These are phyloP conservation scores for Yamadazyma dushanensis DNA, from an alignment of 1,139 yeast species.

Conservation along the genomic window DNA sequence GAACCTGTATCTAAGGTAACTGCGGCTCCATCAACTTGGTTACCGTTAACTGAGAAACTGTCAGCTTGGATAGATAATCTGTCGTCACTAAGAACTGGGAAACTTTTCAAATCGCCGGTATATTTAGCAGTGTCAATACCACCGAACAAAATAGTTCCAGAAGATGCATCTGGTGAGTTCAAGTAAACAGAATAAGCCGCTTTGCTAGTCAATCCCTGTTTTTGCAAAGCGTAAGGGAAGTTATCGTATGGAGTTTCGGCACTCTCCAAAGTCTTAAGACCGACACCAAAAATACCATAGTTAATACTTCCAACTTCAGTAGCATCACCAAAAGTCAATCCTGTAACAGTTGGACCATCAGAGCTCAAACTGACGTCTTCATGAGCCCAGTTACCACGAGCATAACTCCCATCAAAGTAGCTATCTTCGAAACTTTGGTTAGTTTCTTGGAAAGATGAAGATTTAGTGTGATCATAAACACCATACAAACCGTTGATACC, in stretches of 20 bases:
- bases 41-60: constrained; percentile 18
- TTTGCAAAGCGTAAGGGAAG: constrained; percentile 26
- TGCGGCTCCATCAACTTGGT: constrained; percentile 18
- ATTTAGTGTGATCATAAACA: constrained; percentile 5
- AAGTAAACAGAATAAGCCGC: constrained; percentile 36
- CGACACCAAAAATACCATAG: constrained; percentile 54
- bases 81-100: constrained; percentile 19
- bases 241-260: constrained; percentile 19
- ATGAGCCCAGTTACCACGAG: constrained; percentile 59
- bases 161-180: constrained; percentile 18
- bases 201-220: constrained; percentile 25
- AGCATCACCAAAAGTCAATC: constrained; percentile 11
- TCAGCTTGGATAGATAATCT: constrained; percentile 17
- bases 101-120: constrained; percentile 5
- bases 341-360: constrained; percentile 6
- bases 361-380: constrained; percentile 31
- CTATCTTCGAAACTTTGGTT: constrained; percentile 38
- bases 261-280: constrained; percentile 18
- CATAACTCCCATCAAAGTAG: constrained; percentile 63
- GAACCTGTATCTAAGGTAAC: constrained; percentile 26
- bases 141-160: constrained; percentile 48
- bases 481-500: constrained; percentile 2
- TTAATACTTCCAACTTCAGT: not conserved
- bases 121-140: constrained; percentile 52
- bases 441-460: constrained; percentile 30